phyloP scores from a whole-genome alignment of 768 basidiomycete species.

The Hebeloma cylindrosporum region DNA sequence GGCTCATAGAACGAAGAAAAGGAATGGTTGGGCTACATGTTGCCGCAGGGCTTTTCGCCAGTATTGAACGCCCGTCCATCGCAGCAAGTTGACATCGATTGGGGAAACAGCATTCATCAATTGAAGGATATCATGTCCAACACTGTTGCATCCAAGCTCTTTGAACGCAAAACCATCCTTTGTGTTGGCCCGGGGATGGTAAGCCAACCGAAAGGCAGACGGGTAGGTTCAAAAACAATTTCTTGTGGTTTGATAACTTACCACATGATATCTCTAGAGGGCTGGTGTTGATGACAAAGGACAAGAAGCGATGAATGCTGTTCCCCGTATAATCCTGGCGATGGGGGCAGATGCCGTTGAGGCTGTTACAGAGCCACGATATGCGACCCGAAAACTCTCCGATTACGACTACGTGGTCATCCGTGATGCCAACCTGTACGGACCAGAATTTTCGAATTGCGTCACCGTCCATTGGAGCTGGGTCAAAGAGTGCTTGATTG shows the following conservation, averaged over 20 bases:
- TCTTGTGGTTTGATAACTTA: background rate
- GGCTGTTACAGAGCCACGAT: conserved; percentile 49
- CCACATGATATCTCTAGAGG: conserved; percentile 19
- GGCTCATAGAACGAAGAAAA: conserved; percentile 34
- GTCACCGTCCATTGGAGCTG: conserved; percentile 58
- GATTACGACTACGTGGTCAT: conserved; percentile 65
- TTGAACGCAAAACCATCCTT: conserved; percentile 54
- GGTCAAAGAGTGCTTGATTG: conserved; percentile 78
- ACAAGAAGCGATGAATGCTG: conserved; percentile 43
- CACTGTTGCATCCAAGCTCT: conserved; percentile 55
- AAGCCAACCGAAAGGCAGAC: conserved; percentile 43
- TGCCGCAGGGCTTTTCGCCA: conserved; percentile 57
- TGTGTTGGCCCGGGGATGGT: conserved; percentile 61
- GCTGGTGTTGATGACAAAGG: conserved; percentile 30
- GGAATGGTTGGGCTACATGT: conserved; percentile 65
- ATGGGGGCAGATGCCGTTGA: conserved; percentile 80
- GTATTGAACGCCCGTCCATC: conserved; percentile 34
- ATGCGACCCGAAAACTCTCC: conserved; percentile 35
- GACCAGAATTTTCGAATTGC: conserved; percentile 24
- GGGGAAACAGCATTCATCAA: conserved; percentile 50
- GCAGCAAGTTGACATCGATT: conserved; percentile 49
- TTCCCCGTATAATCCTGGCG: conserved; percentile 67
- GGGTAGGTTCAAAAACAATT: conserved; percentile 27
- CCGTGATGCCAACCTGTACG: conserved; percentile 43
- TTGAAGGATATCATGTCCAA: conserved; percentile 61